Base-by-base conservation (phyloP, 2,329 filamentous ascomycete genomes). In the Claviceps spartinae region DNA sequence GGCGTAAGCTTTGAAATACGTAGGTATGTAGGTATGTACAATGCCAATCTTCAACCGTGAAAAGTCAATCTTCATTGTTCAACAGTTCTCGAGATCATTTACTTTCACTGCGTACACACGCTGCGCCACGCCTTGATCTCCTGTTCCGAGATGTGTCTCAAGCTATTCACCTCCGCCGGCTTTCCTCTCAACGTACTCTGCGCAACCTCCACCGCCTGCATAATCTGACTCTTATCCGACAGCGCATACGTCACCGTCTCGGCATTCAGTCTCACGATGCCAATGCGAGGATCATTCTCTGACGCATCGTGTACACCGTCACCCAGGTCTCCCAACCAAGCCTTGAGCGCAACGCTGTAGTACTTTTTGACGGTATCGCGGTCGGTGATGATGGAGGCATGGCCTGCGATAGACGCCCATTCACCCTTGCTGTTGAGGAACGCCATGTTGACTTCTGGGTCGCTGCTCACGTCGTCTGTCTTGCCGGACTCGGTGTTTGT, bases 401-500 rank as follows among this genome's bases (percentile, higher is more conserved):
- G 75, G 49, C 89, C 89, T n/a, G 85, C 85, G 55, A 95, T 73
- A 2, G 86, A 93, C 0, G 88, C 88, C 89, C 89, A 95, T 66
- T 91, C 83, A 59, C 88, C 87, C 2, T 79, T 79, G 57, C 69
- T 67, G 65, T 85, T 85, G 59, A 91, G 75, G 74, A 95, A 95
- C 47, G 84, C 79, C 57, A 95, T 76, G 72, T 95, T 94, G 71
- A 89, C 77, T 59, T 86, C 78, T 0, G 83, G 72, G 66, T 94
- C 83, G 52, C 74, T 72, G 52, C 79, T 74, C 43, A 95, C 76
- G 62, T 95, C 88, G 66, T 88, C 78, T 5, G 87, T 89, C 76
- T 95, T 95, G 70, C 87, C 82, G 9, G 86, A 89, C 65, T 91
- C 86, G 56, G 87, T 89, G 74, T 95, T 95, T 63, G 88, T 89